These are phyloP conservation scores for Dendrobium officinale DNA, from an alignment of 106 monocot genomes.

Conservation along the genomic window DNA sequence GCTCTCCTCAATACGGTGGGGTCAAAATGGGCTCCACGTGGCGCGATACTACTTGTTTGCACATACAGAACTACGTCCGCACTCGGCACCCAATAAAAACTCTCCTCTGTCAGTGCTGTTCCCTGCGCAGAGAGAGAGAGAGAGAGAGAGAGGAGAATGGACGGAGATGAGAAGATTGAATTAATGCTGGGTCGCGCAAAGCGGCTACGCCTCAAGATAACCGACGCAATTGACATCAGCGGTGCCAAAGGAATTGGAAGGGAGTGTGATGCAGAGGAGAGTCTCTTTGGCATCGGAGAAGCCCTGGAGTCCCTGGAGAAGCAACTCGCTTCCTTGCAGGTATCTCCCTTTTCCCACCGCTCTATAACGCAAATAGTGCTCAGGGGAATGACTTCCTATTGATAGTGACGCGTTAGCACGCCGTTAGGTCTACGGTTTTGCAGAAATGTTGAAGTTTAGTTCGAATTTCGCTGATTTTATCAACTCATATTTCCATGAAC, in stretches of 20 bases:
- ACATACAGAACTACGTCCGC: too few relatives aligned
- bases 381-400: neutral
- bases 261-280: constrained; percentile 11
- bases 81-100: too few relatives aligned
- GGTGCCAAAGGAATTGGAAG: neutral
- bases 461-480: neutral
- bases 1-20: too few relatives aligned
- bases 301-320: constrained; percentile 46
- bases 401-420: neutral
- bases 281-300: constrained; percentile 28
- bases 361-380: neutral
- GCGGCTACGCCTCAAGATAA: constrained; percentile 36
- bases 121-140: too few relatives aligned
- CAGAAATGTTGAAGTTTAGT: neutral
- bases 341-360: neutral
- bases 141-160: neutral
- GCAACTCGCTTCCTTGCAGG: constrained; percentile 43
- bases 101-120: too few relatives aligned
- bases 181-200: constrained; percentile 30
- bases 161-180: constrained; percentile 48
- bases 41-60: too few relatives aligned
- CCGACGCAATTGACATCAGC: constrained; percentile 12
- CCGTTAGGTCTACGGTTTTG: neutral
- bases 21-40: too few relatives aligned
- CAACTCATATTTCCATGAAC: neutral